Percentiles rank a stretch among this genome's conserved stretches.
Conservation (phyloP, 805 yeast species). For the Saccharomycodes ludwigii region DNA sequence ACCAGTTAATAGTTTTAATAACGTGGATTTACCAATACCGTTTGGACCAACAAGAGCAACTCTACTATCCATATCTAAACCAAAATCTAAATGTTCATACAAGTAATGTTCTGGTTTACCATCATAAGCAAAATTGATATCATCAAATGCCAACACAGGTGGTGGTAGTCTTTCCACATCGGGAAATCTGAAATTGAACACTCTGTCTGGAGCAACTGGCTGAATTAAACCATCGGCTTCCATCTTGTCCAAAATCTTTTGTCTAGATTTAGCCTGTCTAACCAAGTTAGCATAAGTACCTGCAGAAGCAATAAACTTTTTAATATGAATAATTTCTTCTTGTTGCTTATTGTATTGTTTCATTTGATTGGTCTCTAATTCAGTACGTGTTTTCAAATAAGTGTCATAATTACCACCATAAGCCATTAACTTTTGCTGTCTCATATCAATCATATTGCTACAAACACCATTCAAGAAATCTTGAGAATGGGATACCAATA, state of each 20-base stretch:
- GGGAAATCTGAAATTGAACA: constrained; percentile 88
- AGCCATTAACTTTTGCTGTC: constrained; percentile 56
- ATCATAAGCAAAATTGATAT: constrained; percentile 84
- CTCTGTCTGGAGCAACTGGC: constrained; percentile 86
- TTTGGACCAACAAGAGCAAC: constrained; percentile 97
- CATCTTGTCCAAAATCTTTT: constrained; percentile 98
- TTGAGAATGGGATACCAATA: constrained; percentile 93
- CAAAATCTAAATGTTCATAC: constrained; percentile 84
- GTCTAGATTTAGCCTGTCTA: constrained; percentile 97
- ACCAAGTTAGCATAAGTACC: constrained; percentile 99
- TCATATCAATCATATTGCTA: constrained; percentile 96
- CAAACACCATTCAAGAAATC: constrained; percentile 99
- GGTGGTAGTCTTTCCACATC: constrained; percentile 96
- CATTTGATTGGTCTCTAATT: constrained; percentile 94
- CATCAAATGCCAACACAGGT: constrained; percentile 94
- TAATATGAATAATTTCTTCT: constrained; percentile 96
- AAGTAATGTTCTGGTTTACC: constrained; percentile 74
- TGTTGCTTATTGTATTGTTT: constrained; percentile 95
- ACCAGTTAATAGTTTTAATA: constrained; percentile 95
- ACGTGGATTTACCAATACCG: constrained; percentile 97
- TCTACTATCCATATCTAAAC: constrained; percentile 99
- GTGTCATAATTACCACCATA: constrained; percentile 99
- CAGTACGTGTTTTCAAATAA: constrained; percentile 86
- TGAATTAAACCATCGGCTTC: constrained; percentile 97
- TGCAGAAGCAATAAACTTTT: constrained; percentile 97